Evolutionary conservation across 768 basidiomycete species (phyloP).

Genomic region (Phlebiopsis gigantea): DNA sequence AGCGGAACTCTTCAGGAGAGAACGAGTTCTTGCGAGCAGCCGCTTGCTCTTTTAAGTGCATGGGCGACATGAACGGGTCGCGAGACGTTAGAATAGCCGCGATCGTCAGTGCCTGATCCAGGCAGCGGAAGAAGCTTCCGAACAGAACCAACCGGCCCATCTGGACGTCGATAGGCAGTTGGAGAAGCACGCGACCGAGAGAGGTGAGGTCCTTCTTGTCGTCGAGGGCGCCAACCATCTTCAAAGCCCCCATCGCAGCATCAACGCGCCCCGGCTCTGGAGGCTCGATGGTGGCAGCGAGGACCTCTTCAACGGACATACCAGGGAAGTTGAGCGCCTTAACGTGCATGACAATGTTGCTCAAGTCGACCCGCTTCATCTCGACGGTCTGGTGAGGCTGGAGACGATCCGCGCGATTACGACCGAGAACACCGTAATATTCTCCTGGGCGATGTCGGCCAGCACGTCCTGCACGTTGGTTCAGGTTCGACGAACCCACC

Average conservation of each 20-base stretch:
- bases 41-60: conserved; percentile 68
- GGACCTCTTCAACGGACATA: conserved; percentile 82
- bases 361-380: conserved; percentile 89
- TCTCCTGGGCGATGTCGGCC: conserved; percentile 88
- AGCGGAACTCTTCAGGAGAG: conserved; percentile 74
- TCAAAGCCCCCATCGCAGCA: conserved; percentile 73
- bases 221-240: conserved; percentile 87
- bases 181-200: conserved; percentile 81
- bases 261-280: conserved; percentile 71
- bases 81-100: conserved; percentile 90
- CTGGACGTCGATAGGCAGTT: conserved; percentile 85
- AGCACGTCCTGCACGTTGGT: conserved; percentile 88
- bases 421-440: conserved; percentile 82
- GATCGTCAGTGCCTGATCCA: conserved; percentile 81
- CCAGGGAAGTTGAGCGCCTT: conserved; percentile 88
- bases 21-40: conserved; percentile 70
- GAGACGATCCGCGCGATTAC: conserved; percentile 51
- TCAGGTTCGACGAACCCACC: conserved; percentile 86
- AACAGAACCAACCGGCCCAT: conserved; percentile 87
- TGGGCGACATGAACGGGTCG: conserved; percentile 85
- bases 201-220: conserved; percentile 71
- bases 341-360: conserved; percentile 94
- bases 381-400: conserved; percentile 86
- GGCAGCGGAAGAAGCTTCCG: conserved; percentile 89
- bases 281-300: conserved; percentile 82